Conservation (phyloP, 1,284 basidiomycete genomes). For the Apiotrichum laibachii region DNA sequence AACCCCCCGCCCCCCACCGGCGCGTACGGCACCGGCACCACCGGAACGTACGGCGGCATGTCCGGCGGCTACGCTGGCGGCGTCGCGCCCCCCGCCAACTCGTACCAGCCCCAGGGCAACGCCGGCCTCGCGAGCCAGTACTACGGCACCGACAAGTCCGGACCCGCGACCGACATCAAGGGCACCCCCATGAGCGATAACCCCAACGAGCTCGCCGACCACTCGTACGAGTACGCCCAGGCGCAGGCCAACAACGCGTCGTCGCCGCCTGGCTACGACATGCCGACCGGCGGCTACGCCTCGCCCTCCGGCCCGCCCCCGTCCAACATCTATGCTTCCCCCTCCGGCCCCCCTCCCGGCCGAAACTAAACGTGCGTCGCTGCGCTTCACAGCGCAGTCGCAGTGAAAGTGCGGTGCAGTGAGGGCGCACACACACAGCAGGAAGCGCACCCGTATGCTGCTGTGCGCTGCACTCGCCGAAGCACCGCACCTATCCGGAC, state of each 20-base stretch:
- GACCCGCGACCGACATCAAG: conserved; percentile 2
- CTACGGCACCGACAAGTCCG: conserved; percentile 24
- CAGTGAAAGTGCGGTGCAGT: too few species aligned
- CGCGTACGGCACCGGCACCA: conserved; percentile 14
- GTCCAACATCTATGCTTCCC: conserved; percentile 2
- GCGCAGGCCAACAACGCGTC: conserved; percentile 30
- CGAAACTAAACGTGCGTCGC: conserved; percentile 3
- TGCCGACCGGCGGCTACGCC: conserved; percentile 19
- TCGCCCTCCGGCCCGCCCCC: conserved; percentile 39
- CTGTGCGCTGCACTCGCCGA: too few species aligned
- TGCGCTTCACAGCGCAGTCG: too few species aligned
- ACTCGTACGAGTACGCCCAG: conserved; percentile 46
- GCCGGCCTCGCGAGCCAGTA: conserved; percentile 29
- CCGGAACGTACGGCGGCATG: conserved; percentile 16
- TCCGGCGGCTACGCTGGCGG: background rate
- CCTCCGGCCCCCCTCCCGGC: conserved; percentile 14
- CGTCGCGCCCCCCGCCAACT: conserved; percentile 23
- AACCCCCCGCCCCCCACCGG: conserved; percentile 34
- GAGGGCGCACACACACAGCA: too few species aligned
- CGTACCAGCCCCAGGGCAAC: conserved; percentile 37
- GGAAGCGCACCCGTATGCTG: too few species aligned
- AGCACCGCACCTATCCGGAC: too few species aligned
- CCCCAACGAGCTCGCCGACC: conserved; percentile 7
- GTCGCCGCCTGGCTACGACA: conserved; percentile 9
- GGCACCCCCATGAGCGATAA: conserved; percentile 2